Base-by-base conservation (phyloP, 2,329 filamentous ascomycete species). In the Epichloe gansuensis region DNA sequence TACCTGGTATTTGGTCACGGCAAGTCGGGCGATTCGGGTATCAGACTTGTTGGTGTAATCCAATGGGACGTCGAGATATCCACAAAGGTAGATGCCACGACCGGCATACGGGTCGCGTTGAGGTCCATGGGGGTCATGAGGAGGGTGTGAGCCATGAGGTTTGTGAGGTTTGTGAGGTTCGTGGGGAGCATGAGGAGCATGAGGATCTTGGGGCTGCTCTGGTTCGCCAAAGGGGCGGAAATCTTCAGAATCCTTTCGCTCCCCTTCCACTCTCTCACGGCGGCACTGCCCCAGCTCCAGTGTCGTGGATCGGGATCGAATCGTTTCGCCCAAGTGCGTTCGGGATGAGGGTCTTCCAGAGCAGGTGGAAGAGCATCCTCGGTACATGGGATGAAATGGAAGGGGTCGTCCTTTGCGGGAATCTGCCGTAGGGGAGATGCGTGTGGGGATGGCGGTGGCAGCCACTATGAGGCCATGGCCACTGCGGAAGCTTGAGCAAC, bases 1-100 rank as follows among this genome's bases (percentile, higher is more conserved):
- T 9, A 74, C 72, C 47, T 76, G 74, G 52, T 67, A 72, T 57
- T 75, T 76, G 37, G 71, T 74, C 39, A 77, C 66, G n/a, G 74
- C 72, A 3, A 76, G 67, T 4, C 74, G 71, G 25, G 61, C 63
- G 50, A 75, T 72, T 43, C 73, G 71, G 2, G 48, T 9, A 47
- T 75, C 73, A 1, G 70, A 68, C 25, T 62, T 48, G 59, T 75
- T 75, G 46, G 67, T 70, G 58, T 75, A 74, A 60, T 76, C 73
- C 4, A 75, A 65, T 1, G 73, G 74, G 4, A 74, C 72, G 28
- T 75, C 72, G 8, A 75, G 63, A 53, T 72, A 76, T 13, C 73
- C 73, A 52, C 73, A 76, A 6, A 76, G 63, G 56, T 70, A 76
- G 52, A 76, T 70, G 8, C 72, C 72, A 9, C 70, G 69, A 9